Evolutionary conservation across 2,329 filamentous ascomycete genomes (phyloP).

Genomic region (Alternaria sp.): DNA sequence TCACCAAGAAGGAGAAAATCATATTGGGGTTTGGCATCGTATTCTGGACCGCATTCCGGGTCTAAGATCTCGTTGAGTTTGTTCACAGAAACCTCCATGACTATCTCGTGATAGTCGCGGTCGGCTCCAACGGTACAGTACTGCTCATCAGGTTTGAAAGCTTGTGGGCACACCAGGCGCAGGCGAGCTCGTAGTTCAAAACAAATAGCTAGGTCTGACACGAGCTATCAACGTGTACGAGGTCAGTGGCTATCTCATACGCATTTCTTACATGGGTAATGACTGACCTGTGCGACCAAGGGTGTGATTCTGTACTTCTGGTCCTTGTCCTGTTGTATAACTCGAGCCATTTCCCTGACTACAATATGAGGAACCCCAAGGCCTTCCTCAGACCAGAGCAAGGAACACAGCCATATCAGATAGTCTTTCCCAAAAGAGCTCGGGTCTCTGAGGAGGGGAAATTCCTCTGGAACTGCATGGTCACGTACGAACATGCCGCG

Average conservation of each 20-base stretch:
- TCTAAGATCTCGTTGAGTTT: background rate
- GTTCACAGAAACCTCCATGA: background rate
- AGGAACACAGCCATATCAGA: background rate
- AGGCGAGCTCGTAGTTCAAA: background rate
- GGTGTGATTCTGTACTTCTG: background rate
- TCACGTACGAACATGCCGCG: background rate
- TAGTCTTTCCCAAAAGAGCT: background rate
- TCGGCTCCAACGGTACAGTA: background rate
- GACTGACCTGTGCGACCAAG: background rate
- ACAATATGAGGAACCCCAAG: background rate
- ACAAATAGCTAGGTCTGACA: background rate
- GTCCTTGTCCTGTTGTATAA: background rate
- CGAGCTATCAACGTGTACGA: background rate
- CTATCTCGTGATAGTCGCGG: background rate
- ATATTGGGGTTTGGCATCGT: background rate
- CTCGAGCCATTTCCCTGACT: background rate
- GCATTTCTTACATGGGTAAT: background rate
- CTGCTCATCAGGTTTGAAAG: background rate
- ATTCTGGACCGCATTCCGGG: background rate
- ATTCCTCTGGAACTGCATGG: background rate
- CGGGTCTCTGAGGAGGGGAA: background rate
- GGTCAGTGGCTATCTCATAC: background rate
- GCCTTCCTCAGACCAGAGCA: background rate
- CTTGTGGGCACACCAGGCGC: background rate
- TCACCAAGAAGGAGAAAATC: background rate